Conservation (phyloP, 164 flowering plant species). For the Macadamia integrifolia region DNA sequence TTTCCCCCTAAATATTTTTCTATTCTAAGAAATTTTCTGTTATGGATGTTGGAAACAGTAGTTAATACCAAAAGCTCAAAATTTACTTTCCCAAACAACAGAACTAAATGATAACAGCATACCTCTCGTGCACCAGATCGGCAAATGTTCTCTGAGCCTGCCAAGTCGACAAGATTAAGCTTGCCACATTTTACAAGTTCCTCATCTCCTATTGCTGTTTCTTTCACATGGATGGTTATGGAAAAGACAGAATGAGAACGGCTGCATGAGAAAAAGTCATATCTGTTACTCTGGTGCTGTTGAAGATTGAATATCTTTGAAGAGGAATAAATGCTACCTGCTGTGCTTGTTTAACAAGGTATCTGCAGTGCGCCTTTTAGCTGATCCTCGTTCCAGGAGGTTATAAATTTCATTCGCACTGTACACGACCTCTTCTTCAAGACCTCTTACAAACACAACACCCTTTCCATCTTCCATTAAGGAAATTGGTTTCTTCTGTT, state of each 20-base stretch:
- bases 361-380: slow-evolving; percentile 27
- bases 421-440: slow-evolving; percentile 29
- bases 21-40: no score
- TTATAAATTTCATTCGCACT: slow-evolving; percentile 29
- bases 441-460: slow-evolving; percentile 29
- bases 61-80: not conserved
- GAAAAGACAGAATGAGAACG: slow-evolving; percentile 32
- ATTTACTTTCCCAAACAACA: not conserved
- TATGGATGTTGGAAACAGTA: no score
- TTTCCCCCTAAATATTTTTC: no score
- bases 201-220: slow-evolving; percentile 18
- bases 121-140: slow-evolving; percentile 32
- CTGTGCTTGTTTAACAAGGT: slow-evolving; percentile 31
- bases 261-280: slow-evolving; percentile 12
- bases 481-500: slow-evolving; percentile 25
- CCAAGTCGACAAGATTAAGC: slow-evolving; percentile 31
- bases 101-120: not conserved
- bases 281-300: not conserved
- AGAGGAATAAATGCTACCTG: slow-evolving; percentile 14
- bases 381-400: slow-evolving; percentile 28
- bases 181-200: slow-evolving; percentile 32
- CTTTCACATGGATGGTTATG: slow-evolving; percentile 26
- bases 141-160: slow-evolving; percentile 29
- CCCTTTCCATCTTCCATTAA: slow-evolving; percentile 34
- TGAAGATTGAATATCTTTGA: not conserved